Conservation (phyloP, 1,284 basidiomycete species). For the Cystobasidiaceae sp. region DNA sequence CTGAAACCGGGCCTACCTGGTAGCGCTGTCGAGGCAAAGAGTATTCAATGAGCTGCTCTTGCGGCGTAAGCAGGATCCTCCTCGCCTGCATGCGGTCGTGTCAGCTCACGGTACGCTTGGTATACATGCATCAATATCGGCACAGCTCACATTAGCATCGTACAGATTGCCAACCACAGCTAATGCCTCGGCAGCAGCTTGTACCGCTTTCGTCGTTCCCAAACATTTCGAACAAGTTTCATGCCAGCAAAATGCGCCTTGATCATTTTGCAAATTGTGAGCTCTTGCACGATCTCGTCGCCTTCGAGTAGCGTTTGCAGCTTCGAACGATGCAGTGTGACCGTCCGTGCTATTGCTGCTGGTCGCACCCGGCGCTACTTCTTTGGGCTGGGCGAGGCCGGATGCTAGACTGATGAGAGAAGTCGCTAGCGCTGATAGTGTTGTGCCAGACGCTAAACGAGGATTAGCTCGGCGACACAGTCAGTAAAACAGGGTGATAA, state of each 20-base stretch:
- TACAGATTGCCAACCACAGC: constrained; percentile 69
- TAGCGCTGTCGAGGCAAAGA: constrained; percentile 68
- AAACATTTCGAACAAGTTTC: constrained; percentile 68
- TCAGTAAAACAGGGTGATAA: background rate
- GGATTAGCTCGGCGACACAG: background rate
- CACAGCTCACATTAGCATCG: constrained; percentile 61
- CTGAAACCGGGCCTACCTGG: constrained; percentile 51
- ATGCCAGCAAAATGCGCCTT: constrained; percentile 80
- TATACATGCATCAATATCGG: background rate
- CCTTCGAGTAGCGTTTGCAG: background rate
- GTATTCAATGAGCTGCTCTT: constrained; percentile 67
- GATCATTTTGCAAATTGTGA: constrained; percentile 55
- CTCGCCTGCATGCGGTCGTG: constrained; percentile 55
- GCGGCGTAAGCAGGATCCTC: constrained; percentile 62
- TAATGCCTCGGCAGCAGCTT: constrained; percentile 66
- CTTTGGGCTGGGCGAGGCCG: constrained; percentile 57
- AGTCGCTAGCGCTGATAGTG: constrained; percentile 63
- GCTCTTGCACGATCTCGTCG: constrained; percentile 36
- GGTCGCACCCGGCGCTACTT: constrained; percentile 50
- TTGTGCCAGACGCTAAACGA: constrained; percentile 58
- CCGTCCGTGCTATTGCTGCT: too few relatives aligned
- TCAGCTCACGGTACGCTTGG: background rate
- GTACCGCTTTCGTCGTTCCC: constrained; percentile 67
- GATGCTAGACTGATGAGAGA: constrained; percentile 65
- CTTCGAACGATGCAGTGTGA: background rate